A percentile compares a stretch with the other conserved stretches of the same genome.
Evolutionary conservation across 257 asterid species (phyloP).

Genomic region (Buddleja alternifolia): DNA sequence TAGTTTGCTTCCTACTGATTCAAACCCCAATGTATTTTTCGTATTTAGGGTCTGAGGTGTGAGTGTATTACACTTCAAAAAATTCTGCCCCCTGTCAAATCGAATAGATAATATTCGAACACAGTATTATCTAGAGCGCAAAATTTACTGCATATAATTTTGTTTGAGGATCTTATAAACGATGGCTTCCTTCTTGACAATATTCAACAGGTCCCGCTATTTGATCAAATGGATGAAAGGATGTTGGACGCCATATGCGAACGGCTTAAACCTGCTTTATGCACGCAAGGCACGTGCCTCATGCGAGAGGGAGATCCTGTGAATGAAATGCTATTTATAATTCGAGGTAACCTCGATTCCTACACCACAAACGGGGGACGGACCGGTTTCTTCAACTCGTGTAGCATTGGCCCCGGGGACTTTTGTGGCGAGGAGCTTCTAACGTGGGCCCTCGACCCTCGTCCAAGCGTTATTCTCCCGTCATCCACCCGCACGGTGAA

Average conservation of each 20-base stretch:
- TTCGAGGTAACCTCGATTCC: slow-evolving; percentile 91
- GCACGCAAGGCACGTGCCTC: slow-evolving; percentile 78
- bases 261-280: slow-evolving; percentile 85
- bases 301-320: slow-evolving; percentile 96
- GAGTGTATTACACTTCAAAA: too few species aligned
- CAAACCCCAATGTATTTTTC: too few species aligned
- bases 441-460: slow-evolving; percentile 97
- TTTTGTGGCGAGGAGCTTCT: slow-evolving; percentile 96
- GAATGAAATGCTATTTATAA: slow-evolving; percentile 86
- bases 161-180: background rate
- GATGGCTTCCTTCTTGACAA: background rate
- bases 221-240: slow-evolving; percentile 91
- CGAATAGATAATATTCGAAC: too few species aligned
- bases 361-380: slow-evolving; percentile 95
- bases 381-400: slow-evolving; percentile 91
- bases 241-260: slow-evolving; percentile 96
- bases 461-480: slow-evolving; percentile 81
- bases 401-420: slow-evolving; percentile 83
- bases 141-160: background rate
- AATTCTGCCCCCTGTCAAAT: too few species aligned
- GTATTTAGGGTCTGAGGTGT: too few species aligned
- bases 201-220: slow-evolving; percentile 74
- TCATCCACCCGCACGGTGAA: slow-evolving; percentile 89
- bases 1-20: too few species aligned
- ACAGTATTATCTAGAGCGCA: too few species aligned